Conservation (phyloP, 2,329 filamentous ascomycete genomes). For the Arthrobotrys entomopaga region DNA sequence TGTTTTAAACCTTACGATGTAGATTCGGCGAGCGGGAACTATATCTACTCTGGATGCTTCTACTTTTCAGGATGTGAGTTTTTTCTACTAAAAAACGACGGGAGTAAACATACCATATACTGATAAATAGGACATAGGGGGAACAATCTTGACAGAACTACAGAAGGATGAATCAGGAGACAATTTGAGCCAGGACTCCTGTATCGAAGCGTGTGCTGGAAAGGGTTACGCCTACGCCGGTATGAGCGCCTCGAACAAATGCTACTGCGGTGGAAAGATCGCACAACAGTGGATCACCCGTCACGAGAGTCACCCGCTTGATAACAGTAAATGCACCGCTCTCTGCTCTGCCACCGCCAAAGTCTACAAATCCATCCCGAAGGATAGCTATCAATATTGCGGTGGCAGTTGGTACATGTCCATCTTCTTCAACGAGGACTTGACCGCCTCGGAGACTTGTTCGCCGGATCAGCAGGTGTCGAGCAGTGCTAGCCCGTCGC, state of each 20-base stretch:
- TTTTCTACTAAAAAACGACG: too few species aligned
- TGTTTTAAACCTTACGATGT: slow-evolving; percentile 9
- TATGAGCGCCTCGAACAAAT: slow-evolving; percentile 13
- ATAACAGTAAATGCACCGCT: slow-evolving; percentile 7
- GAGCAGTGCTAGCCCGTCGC: too few species aligned
- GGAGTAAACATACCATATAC: too few species aligned
- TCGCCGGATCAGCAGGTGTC: neutral
- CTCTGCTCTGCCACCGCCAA: slow-evolving; percentile 14
- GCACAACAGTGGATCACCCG: slow-evolving; percentile 1
- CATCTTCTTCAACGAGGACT: slow-evolving; percentile 11
- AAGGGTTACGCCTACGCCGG: slow-evolving; percentile 27
- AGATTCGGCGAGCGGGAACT: slow-evolving; percentile 1
- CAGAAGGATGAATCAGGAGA: slow-evolving; percentile 19
- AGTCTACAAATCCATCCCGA: neutral
- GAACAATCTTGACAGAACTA: slow-evolving; percentile 2
- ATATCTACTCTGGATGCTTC: slow-evolving; percentile 20
- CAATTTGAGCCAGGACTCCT: slow-evolving; percentile 22
- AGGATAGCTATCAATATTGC: slow-evolving; percentile 25
- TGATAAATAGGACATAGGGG: slow-evolving; percentile 1
- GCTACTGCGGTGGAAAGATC: slow-evolving; percentile 27
- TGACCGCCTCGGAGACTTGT: slow-evolving; percentile 3
- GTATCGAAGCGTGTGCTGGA: slow-evolving; percentile 9
- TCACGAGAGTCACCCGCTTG: neutral
- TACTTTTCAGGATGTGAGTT: slow-evolving; percentile 15
- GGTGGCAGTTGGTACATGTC: slow-evolving; percentile 10